Conservation (phyloP, 2,329 filamentous ascomycete genomes). For the Monosporascus ibericus region DNA sequence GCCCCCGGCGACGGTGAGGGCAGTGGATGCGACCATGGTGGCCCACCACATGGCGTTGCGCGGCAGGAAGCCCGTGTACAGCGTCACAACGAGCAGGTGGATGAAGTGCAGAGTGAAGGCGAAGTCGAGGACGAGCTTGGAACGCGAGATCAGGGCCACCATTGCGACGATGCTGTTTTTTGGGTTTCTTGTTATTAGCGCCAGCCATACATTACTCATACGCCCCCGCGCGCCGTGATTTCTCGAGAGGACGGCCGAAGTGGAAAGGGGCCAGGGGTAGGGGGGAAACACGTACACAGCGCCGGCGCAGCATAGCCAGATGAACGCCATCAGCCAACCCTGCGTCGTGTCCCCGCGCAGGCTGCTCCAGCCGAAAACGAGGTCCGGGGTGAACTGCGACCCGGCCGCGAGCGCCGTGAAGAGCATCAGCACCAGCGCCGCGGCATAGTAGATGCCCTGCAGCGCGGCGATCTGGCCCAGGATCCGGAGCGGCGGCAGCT, state of each 20-base stretch:
- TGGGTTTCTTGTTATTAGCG: background rate
- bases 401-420: slow-evolving; percentile 57
- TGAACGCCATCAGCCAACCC: slow-evolving; percentile 53
- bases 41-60: slow-evolving; percentile 83
- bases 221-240: too few species aligned
- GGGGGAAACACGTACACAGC: slow-evolving; percentile 42
- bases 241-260: background rate
- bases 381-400: slow-evolving; percentile 43
- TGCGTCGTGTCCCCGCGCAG: slow-evolving; percentile 56
- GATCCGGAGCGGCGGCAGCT: slow-evolving; percentile 56
- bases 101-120: slow-evolving; percentile 81
- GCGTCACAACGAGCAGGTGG: slow-evolving; percentile 68
- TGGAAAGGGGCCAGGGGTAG: slow-evolving; percentile 6
- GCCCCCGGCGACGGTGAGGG: slow-evolving; percentile 53
- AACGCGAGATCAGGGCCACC: slow-evolving; percentile 76
- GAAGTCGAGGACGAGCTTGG: slow-evolving; percentile 93
- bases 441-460: slow-evolving; percentile 50
- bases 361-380: slow-evolving; percentile 53
- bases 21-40: slow-evolving; percentile 42
- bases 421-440: slow-evolving; percentile 45
- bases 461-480: slow-evolving; percentile 52
- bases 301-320: slow-evolving; percentile 49
- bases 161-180: slow-evolving; percentile 69
- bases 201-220: background rate
- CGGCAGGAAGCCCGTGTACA: slow-evolving; percentile 75